Percentiles rank a stretch among this genome's conserved stretches.
Conservation (phyloP, 805 yeast genomes). For the Candida sonorensis region DNA sequence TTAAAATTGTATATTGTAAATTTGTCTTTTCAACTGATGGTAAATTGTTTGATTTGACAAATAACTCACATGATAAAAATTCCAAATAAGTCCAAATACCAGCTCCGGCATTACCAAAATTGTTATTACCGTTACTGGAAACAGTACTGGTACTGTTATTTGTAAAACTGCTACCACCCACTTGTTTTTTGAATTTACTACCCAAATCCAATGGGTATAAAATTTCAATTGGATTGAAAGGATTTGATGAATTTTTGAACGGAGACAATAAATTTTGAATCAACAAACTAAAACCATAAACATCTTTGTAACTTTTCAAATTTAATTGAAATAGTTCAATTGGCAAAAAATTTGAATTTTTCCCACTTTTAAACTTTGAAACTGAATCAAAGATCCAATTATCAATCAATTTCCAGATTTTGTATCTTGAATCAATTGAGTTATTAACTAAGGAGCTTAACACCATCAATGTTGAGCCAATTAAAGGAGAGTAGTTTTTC, state of each 20-base stretch:
- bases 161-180: no score
- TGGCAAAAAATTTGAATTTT: conserved; percentile 18
- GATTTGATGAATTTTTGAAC: conserved; percentile 20
- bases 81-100: conserved; percentile 83
- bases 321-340: conserved; percentile 37
- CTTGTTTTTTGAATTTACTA: conserved; percentile 43
- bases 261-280: conserved; percentile 32
- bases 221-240: conserved; percentile 33
- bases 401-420: conserved; percentile 67
- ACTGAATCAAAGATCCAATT: conserved; percentile 49
- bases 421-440: conserved; percentile 33
- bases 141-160: no score
- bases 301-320: conserved; percentile 48
- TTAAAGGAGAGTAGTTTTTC: conserved; percentile 20
- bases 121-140: no score
- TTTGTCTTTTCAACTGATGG: conserved; percentile 30
- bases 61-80: conserved; percentile 59
- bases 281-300: conserved; percentile 55
- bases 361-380: conserved; percentile 8
- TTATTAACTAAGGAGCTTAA: conserved; percentile 50
- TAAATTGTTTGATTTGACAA: conserved; percentile 43
- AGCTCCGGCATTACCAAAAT: no score
- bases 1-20: conserved; percentile 49
- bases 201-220: conserved; percentile 66
- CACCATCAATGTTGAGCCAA: conserved; percentile 50